Conservation (phyloP, 192 early-diverging fungal genomes). For the Thamnidium elegans region DNA sequence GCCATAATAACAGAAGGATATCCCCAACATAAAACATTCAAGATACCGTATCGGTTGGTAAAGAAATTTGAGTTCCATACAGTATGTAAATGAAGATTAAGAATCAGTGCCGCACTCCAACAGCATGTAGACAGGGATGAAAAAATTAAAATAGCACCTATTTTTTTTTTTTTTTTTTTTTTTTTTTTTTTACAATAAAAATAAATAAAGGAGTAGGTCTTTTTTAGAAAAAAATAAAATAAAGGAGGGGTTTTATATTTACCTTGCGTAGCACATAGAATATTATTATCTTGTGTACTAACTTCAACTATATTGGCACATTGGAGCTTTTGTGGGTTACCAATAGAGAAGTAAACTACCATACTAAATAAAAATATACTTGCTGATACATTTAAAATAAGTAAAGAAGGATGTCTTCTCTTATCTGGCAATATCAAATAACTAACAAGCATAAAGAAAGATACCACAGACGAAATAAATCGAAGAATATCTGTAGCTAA, state of each 20-base stretch:
- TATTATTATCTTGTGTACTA: conserved; percentile 46
- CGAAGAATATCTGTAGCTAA: conserved; percentile 44
- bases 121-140: conserved; percentile 41
- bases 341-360: conserved; percentile 46
- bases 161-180: background rate
- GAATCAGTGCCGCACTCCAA: conserved; percentile 46
- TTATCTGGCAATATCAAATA: conserved; percentile 49
- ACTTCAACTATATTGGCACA: conserved; percentile 36
- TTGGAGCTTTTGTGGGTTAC: conserved; percentile 41
- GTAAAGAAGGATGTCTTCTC: conserved; percentile 42
- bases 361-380: conserved; percentile 49
- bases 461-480: conserved; percentile 36
- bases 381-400: conserved; percentile 47
- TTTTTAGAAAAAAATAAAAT: background rate
- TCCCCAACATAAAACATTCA: conserved; percentile 51
- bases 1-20: conserved; percentile 35
- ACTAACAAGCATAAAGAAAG: conserved; percentile 43
- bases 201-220: too few relatives aligned
- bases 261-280: conserved; percentile 50
- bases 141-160: conserved; percentile 50
- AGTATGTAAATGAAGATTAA: conserved; percentile 52
- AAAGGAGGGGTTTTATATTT: background rate
- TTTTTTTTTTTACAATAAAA: background rate
- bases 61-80: conserved; percentile 56
- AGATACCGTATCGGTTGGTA: conserved; percentile 36